Percentiles rank a stretch among this genome's conserved stretches.
Evolutionary conservation across 2,329 filamentous ascomycete genomes (phyloP).

Genomic region (Dactylellina leptospora): DNA sequence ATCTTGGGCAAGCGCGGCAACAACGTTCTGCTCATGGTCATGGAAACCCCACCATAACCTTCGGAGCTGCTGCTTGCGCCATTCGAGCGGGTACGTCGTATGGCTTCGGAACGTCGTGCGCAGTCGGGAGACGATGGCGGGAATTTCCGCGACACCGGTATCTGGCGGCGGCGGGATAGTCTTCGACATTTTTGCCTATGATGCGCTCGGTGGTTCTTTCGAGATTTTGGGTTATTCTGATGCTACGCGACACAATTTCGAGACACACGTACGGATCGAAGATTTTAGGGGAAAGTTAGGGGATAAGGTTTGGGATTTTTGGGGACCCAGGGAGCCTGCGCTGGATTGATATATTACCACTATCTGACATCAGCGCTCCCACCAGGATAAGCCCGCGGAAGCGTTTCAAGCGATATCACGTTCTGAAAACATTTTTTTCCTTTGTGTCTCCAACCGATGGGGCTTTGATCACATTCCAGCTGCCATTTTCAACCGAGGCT

Average conservation of each 20-base stretch:
- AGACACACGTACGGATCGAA: background rate
- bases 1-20: constrained; percentile 79
- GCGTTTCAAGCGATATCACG: background rate
- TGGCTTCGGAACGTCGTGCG: constrained; percentile 78
- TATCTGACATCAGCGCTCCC: background rate
- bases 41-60: constrained; percentile 93
- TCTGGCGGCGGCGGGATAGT: constrained; percentile 27
- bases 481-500: constrained; percentile 51
- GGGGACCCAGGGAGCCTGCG: background rate
- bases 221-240: background rate
- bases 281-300: background rate
- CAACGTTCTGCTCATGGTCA: constrained; percentile 77
- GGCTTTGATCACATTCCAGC: constrained; percentile 8
- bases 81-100: constrained; percentile 83
- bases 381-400: background rate
- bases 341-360: constrained; percentile 3
- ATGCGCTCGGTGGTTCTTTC: background rate
- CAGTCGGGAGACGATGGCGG: constrained; percentile 68
- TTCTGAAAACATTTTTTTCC: background rate
- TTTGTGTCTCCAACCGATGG: background rate
- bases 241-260: background rate
- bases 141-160: constrained; percentile 74
- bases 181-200: constrained; percentile 14
- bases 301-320: background rate
- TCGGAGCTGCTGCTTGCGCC: constrained; percentile 83